phyloP scores from a whole-genome alignment of 371 early-diverging fungal genomes.

The Lichtheimia ornata region DNA sequence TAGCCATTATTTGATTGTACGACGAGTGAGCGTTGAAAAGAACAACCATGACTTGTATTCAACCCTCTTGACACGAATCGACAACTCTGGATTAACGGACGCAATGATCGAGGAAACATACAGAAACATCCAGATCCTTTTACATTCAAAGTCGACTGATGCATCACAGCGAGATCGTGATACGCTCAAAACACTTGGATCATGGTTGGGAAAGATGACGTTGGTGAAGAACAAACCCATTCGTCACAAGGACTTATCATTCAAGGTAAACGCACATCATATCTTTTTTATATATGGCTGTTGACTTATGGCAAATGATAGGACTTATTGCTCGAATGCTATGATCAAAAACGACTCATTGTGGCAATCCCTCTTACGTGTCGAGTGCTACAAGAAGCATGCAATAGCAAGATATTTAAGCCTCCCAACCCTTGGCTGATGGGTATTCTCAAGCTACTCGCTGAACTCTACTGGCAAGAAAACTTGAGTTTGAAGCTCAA shows the following conservation, averaged over 20 bases:
- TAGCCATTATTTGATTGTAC: slow-evolving; percentile 88
- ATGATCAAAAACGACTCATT: slow-evolving; percentile 78
- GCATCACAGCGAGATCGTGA: slow-evolving; percentile 85
- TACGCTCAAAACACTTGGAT: slow-evolving; percentile 91
- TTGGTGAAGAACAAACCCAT: slow-evolving; percentile 91
- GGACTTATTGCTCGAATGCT: slow-evolving; percentile 89
- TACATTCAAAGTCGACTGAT: slow-evolving; percentile 88
- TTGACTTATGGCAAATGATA: slow-evolving; percentile 19
- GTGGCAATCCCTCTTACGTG: slow-evolving; percentile 97
- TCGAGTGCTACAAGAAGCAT: slow-evolving; percentile 90
- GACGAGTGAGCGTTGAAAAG: slow-evolving; percentile 92
- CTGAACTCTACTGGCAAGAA: slow-evolving; percentile 91
- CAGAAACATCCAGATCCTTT: slow-evolving; percentile 74
- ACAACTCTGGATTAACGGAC: slow-evolving; percentile 56
- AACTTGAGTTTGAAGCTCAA: slow-evolving; percentile 91
- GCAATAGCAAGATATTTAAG: slow-evolving; percentile 82
- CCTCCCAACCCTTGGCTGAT: slow-evolving; percentile 98
- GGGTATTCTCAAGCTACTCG: slow-evolving; percentile 86
- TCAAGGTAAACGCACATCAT: slow-evolving; percentile 65
- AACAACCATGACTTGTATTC: slow-evolving; percentile 91
- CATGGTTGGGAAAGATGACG: slow-evolving; percentile 95
- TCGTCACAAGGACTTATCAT: slow-evolving; percentile 88
- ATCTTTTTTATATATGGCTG: neutral
- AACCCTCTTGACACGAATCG: slow-evolving; percentile 72
- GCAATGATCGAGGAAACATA: slow-evolving; percentile 88